Conservation (phyloP, 2,329 filamentous ascomycete species). For the Bipolaris victoriae region DNA sequence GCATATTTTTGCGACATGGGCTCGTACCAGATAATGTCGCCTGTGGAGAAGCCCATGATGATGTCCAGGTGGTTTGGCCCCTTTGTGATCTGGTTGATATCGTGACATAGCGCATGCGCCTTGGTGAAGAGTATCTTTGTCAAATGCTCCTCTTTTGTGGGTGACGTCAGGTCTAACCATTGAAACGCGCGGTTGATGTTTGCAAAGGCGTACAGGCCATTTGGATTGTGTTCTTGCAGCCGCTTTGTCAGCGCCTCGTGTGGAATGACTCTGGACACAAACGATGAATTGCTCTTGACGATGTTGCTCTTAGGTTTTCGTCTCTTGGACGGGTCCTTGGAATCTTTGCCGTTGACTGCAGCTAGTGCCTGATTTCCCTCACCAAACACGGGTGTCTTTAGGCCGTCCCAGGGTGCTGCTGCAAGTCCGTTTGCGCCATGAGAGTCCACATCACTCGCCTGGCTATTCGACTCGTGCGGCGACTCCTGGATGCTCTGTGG, state of each 20-base stretch:
- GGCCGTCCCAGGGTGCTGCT: constrained; percentile 38
- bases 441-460: constrained; percentile 55
- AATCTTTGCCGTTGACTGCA: constrained; percentile 67
- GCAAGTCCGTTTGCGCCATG: constrained; percentile 47
- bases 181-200: constrained; percentile 96
- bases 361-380: constrained; percentile 80
- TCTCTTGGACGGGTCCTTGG: constrained; percentile 70
- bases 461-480: constrained; percentile 52
- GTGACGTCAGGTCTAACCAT: constrained; percentile 87
- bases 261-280: constrained; percentile 94
- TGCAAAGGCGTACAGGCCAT: constrained; percentile 87
- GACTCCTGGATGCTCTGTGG: constrained; percentile 56
- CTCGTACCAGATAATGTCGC: constrained; percentile 98
- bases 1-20: constrained; percentile 95
- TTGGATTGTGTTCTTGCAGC: constrained; percentile 75
- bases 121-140: constrained; percentile 98
- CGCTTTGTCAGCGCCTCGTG: constrained; percentile 82
- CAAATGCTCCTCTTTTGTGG: constrained; percentile 82
- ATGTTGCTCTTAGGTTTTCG: constrained; percentile 98
- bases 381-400: constrained; percentile 73
- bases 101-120: constrained; percentile 92
- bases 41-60: constrained; percentile 93
- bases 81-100: constrained; percentile 85
- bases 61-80: constrained; percentile 81
- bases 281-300: constrained; percentile 97